Conservation (phyloP, 2,329 filamentous ascomycete species). For the Helotiales sp. region DNA sequence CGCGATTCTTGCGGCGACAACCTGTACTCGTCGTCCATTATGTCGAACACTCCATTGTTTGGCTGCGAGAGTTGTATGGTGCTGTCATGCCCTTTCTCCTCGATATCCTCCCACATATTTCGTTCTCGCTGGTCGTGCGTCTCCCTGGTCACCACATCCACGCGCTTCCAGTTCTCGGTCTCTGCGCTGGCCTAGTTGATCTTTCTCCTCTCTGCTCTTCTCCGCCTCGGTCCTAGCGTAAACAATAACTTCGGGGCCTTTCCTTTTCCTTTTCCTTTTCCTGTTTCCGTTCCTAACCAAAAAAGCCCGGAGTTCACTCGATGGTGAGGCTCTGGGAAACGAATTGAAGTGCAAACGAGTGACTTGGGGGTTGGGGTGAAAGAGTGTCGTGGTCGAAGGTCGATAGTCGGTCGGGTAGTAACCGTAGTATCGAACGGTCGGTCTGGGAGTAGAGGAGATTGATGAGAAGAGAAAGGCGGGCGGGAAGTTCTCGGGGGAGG, state of each 20-base stretch:
- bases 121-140: slow-evolving; percentile 22
- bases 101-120: slow-evolving; percentile 38
- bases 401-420: slow-evolving; percentile 3
- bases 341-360: slow-evolving; percentile 36
- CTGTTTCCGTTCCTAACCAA: slow-evolving; percentile 25
- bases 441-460: neutral
- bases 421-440: neutral
- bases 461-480: neutral
- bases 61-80: slow-evolving; percentile 22
- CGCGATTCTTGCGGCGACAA: neutral
- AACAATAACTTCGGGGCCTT: slow-evolving; percentile 11
- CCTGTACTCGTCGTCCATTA: neutral
- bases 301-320: slow-evolving; percentile 25
- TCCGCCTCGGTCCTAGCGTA: slow-evolving; percentile 16
- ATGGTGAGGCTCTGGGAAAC: slow-evolving; percentile 18
- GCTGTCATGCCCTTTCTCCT: slow-evolving; percentile 24
- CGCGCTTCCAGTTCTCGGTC: slow-evolving; percentile 24
- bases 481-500: neutral
- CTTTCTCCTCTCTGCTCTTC: slow-evolving; percentile 27
- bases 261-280: neutral
- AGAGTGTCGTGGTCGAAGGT: slow-evolving; percentile 14
- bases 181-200: slow-evolving; percentile 25
- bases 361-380: slow-evolving; percentile 15
- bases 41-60: slow-evolving; percentile 26
- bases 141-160: slow-evolving; percentile 28